Evolutionary conservation across 2,329 filamentous ascomycete genomes (phyloP), one percentile per base, ranked within the genome.

Genomic region (Rutstroemia sp.): DNA sequence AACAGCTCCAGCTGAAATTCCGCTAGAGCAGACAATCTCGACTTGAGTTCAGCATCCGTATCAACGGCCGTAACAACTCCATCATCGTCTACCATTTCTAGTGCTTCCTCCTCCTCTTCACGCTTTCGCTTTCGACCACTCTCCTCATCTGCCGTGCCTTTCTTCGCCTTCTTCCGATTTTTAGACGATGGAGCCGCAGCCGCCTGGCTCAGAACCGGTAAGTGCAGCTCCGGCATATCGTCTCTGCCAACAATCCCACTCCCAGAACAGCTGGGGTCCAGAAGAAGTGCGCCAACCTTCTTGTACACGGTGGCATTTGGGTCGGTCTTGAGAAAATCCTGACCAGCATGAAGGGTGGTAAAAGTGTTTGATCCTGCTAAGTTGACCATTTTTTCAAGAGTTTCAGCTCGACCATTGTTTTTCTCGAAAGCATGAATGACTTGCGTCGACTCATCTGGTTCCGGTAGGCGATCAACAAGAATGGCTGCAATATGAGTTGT

Each of bases 201-300:
- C 19, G 59, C 57, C 6, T 67, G 64, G n/a, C 65, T 68, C 12
- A 63, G 44, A 48, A 59, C 48, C 30, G 77, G 83, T 2, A 95
- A 75, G 59, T 85, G 77, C 42, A 94, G 71, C 61, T 80, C 73
- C 4, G 89, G 84, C 69, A 86, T 81, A 47, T 91, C 88, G 64
- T 96, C 91, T 19, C 94, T 81, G 2, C 92, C 89, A 23, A 96
- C 83, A 56, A 99, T 99, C 1, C 94, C 94, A 68, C 90, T 96
- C 0, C 94, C 94, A 1, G 92, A 96, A 69, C 94, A 99, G 69
- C 90, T 96, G 0, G 94, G 94, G 68, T 99, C 94, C 2, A 99
- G 78, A 0, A 99, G 77, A 42, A 99, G 75, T 7, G 87, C 87
- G 0, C 84, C 82, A n/a, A 96, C 89, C n/a, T 82, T 75, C 48